phyloP scores from a whole-genome alignment of 2,329 filamentous ascomycete species.

The Coleophoma eucalyptorum region DNA sequence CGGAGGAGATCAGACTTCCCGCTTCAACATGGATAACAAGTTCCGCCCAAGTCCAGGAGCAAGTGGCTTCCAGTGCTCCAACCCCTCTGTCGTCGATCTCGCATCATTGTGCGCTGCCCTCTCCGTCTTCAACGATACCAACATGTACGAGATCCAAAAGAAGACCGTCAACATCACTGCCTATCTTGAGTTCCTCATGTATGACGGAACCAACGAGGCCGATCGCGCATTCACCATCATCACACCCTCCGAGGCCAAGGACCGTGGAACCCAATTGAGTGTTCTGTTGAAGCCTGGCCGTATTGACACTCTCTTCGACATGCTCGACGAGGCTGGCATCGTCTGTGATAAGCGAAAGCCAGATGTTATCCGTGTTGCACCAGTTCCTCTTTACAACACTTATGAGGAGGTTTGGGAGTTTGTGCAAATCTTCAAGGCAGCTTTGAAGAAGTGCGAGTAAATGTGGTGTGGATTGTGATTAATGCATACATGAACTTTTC shows the following conservation, averaged over 20 bases:
- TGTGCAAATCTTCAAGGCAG: conserved; percentile 41
- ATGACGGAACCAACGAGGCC: conserved; percentile 28
- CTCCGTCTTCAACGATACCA: conserved; percentile 68
- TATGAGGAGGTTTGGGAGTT: conserved; percentile 69
- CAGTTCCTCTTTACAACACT: conserved; percentile 79
- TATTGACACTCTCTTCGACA: conserved; percentile 62
- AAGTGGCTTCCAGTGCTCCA: conserved; percentile 79
- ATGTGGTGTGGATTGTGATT: too few species aligned
- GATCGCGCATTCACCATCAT: conserved; percentile 40
- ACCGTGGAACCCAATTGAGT: conserved; percentile 58
- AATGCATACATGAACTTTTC: too few species aligned
- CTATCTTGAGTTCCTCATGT: conserved; percentile 69
- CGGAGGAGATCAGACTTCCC: conserved; percentile 70
- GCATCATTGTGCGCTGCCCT: conserved; percentile 71
- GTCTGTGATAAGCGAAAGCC: conserved; percentile 82
- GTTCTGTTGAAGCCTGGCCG: conserved; percentile 64
- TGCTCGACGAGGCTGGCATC: conserved; percentile 64
- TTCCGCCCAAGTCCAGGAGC: conserved; percentile 78
- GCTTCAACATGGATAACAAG: conserved; percentile 79
- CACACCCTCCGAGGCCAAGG: conserved; percentile 20
- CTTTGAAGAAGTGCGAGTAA: conserved; percentile 14
- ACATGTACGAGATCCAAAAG: conserved; percentile 62
- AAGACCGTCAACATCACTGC: conserved; percentile 72
- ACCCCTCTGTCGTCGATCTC: conserved; percentile 75
- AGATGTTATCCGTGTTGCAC: conserved; percentile 79